Evolutionary conservation across 139 green algal species (phyloP).

Genomic region (Volvox africanus): DNA sequence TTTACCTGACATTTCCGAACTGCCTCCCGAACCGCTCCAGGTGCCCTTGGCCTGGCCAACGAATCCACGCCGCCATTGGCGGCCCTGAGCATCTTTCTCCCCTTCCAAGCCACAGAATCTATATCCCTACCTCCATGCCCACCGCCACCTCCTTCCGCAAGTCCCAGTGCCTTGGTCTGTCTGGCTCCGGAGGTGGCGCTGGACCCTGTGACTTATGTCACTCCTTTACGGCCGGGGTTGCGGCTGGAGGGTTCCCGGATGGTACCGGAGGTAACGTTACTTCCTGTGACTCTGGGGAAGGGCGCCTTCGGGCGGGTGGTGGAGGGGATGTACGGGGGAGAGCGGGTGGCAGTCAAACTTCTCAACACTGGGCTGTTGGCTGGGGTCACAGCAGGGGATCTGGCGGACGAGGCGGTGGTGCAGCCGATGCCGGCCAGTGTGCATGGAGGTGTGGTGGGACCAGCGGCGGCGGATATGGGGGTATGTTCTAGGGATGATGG

Average conservation of each 20-base stretch:
- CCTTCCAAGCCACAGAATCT: no score
- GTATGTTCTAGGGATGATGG: background rate
- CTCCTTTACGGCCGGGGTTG: background rate
- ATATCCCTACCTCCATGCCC: no score
- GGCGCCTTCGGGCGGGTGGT: conserved; percentile 16
- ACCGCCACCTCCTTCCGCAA: no score
- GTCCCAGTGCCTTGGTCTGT: no score
- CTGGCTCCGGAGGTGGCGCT: background rate
- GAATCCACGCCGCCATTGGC: no score
- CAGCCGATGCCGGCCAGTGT: background rate
- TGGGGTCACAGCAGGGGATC: no score
- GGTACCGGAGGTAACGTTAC: background rate
- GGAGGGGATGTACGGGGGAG: conserved; percentile 21
- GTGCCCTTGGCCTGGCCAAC: no score
- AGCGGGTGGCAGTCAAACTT: conserved; percentile 26
- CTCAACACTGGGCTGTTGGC: background rate
- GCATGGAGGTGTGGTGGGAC: background rate
- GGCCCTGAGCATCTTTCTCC: no score
- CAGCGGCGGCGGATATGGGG: background rate
- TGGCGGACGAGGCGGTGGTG: background rate
- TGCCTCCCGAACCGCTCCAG: no score
- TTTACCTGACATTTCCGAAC: no score
- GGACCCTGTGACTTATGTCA: background rate
- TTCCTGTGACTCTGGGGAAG: conserved; percentile 4
- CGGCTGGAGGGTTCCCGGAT: background rate